Conservation (phyloP, 208 protist species). For the Leishmania arabica region DNA sequence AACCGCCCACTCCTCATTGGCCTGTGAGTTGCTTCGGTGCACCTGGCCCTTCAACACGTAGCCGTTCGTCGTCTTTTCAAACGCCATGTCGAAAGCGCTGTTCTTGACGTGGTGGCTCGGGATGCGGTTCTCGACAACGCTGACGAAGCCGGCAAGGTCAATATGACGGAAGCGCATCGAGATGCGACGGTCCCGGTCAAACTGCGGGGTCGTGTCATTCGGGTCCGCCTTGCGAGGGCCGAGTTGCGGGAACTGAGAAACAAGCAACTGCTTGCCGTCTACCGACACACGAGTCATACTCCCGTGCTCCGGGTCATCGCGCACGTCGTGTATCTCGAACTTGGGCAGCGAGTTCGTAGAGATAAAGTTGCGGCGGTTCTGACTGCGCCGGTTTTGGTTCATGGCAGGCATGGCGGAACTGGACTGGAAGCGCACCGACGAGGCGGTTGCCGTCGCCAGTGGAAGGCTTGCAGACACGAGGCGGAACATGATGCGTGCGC, state of each 20-base stretch:
- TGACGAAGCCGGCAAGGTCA: conserved; percentile 74
- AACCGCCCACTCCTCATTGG: conserved; percentile 77
- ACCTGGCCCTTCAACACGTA: conserved; percentile 76
- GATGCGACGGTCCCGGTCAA: conserved; percentile 78
- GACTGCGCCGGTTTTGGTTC: neutral
- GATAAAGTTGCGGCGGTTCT: conserved; percentile 1
- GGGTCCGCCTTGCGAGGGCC: conserved; percentile 84
- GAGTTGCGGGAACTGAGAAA: conserved; percentile 88
- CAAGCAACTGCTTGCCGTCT: conserved; percentile 73
- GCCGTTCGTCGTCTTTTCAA: conserved; percentile 60
- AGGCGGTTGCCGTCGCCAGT: conserved; percentile 7
- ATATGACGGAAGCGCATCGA: conserved; percentile 78
- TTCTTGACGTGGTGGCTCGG: conserved; percentile 69
- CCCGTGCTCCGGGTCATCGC: conserved; percentile 70
- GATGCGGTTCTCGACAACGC: conserved; percentile 62
- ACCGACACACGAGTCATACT: conserved; percentile 82
- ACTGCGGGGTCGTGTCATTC: conserved; percentile 86
- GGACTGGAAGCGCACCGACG: conserved; percentile 24
- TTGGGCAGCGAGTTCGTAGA: conserved; percentile 53
- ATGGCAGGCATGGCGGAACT: conserved; percentile 11
- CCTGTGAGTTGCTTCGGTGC: conserved; percentile 53
- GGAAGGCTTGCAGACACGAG: conserved; percentile 24
- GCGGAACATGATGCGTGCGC: conserved; percentile 37
- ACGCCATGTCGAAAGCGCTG: conserved; percentile 74
- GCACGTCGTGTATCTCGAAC: conserved; percentile 89